These are phyloP conservation scores for Fusarium duplospermum DNA, from an alignment of 2,329 filamentous ascomycete species.

Conservation along the genomic window DNA sequence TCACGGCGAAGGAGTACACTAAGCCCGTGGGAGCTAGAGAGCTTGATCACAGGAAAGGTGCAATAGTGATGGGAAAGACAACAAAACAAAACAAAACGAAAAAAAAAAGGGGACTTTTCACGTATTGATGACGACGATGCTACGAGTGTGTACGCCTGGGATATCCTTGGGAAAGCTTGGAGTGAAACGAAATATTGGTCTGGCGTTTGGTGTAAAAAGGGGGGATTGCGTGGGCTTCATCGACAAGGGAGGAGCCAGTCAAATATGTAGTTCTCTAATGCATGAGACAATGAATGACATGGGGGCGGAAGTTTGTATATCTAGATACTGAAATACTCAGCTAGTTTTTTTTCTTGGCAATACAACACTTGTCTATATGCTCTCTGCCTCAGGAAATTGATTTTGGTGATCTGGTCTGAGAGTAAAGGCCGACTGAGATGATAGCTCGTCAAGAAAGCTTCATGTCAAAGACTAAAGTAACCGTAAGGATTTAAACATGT, in stretches of 20 bases:
- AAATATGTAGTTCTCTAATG: slow-evolving; percentile 18
- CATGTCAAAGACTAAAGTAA: no score
- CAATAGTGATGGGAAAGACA: slow-evolving; percentile 44
- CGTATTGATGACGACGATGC: slow-evolving; percentile 27
- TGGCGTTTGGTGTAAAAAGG: slow-evolving; percentile 40
- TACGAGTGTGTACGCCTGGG: not conserved
- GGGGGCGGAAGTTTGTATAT: slow-evolving; percentile 6
- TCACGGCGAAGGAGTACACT: slow-evolving; percentile 79
- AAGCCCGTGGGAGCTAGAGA: slow-evolving; percentile 79
- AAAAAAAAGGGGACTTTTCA: not conserved
- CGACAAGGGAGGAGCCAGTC: slow-evolving; percentile 10
- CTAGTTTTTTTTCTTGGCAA: not conserved
- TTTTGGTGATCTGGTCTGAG: no score
- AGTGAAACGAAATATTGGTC: slow-evolving; percentile 28
- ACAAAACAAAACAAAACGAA: not conserved
- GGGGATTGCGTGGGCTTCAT: not conserved
- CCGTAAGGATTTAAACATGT: no score
- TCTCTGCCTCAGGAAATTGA: no score
- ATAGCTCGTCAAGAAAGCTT: no score
- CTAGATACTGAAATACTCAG: not conserved
- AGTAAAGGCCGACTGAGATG: no score
- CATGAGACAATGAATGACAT: slow-evolving; percentile 11
- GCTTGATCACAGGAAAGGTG: slow-evolving; percentile 65
- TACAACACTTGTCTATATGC: not conserved
- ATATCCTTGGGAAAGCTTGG: slow-evolving; percentile 33